Conservation (phyloP, 1,284 basidiomycete species). For the Sparassis latifolia region DNA sequence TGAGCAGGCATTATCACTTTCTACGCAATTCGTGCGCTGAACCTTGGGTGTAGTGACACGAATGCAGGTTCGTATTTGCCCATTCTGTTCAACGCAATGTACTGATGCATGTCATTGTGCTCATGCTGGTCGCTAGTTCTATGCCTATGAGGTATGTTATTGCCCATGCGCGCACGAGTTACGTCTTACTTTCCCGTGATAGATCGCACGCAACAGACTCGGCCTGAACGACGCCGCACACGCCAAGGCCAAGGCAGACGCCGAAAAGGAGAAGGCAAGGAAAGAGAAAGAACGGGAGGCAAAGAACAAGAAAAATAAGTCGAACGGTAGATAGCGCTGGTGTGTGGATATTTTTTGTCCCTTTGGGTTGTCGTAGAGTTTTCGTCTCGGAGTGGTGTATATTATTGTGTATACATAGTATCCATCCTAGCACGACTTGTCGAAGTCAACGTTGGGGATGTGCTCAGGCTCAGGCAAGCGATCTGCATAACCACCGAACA, state of each 20-base stretch:
- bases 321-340: slow-evolving; percentile 7
- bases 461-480: too few relatives aligned
- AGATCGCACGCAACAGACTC: slow-evolving; percentile 89
- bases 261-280: slow-evolving; percentile 54
- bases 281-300: slow-evolving; percentile 34
- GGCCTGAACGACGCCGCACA: slow-evolving; percentile 92
- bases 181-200: slow-evolving; percentile 1
- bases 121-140: slow-evolving; percentile 54
- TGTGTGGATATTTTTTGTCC: not conserved
- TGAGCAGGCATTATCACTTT: slow-evolving; percentile 27
- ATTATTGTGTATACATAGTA: too few relatives aligned
- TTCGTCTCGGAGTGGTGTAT: too few relatives aligned
- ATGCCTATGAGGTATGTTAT: slow-evolving; percentile 74
- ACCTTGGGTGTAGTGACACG: slow-evolving; percentile 47
- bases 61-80: slow-evolving; percentile 51
- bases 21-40: not conserved
- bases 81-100: not conserved
- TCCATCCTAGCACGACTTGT: too few relatives aligned
- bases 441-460: too few relatives aligned
- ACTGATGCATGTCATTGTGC: not conserved
- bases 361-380: not conserved
- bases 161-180: not conserved
- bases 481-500: too few relatives aligned
- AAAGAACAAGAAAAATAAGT: slow-evolving; percentile 31
- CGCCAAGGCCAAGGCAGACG: slow-evolving; percentile 70